Evolutionary conservation across 805 yeast species (phyloP).

Genomic region (Martiniozyma abietophila): DNA sequence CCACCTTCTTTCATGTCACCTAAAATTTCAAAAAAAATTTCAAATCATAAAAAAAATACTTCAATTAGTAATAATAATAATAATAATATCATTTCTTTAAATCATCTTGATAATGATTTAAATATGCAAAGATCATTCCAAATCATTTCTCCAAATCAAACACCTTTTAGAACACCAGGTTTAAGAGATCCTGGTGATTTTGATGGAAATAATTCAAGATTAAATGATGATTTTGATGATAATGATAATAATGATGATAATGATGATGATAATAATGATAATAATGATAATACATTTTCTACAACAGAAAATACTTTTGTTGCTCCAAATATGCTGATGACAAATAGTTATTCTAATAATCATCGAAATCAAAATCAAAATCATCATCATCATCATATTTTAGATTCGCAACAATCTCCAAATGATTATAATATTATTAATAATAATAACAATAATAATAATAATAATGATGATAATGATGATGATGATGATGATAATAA

Average conservation of each 20-base stretch:
- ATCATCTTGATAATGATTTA: conserved; percentile 26
- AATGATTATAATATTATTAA: background rate
- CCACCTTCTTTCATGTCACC: conserved; percentile 38
- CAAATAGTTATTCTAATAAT: conserved; percentile 24
- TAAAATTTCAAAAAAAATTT: conserved; percentile 23
- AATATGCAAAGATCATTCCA: conserved; percentile 19
- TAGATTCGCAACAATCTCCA: too few relatives aligned
- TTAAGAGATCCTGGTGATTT: conserved; percentile 10
- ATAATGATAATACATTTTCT: background rate
- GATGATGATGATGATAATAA: background rate
- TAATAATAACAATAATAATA: background rate
- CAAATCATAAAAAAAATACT: conserved; percentile 23
- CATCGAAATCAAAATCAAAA: conserved; percentile 9
- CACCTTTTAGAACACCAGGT: conserved; percentile 24
- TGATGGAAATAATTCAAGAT: conserved; percentile 13
- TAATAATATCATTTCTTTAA: conserved; percentile 21
- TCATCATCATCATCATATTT: conserved; percentile 3
- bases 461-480: background rate
- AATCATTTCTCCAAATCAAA: conserved; percentile 19
- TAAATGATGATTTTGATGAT: conserved; percentile 1
- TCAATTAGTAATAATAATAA: conserved; percentile 25
- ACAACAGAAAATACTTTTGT: conserved; percentile 14
- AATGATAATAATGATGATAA: conserved; percentile 12
- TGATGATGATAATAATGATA: conserved; percentile 7
- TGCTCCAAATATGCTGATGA: conserved; percentile 22